Conservation (phyloP, 306 rosid species). For the Rosa lucieae region DNA sequence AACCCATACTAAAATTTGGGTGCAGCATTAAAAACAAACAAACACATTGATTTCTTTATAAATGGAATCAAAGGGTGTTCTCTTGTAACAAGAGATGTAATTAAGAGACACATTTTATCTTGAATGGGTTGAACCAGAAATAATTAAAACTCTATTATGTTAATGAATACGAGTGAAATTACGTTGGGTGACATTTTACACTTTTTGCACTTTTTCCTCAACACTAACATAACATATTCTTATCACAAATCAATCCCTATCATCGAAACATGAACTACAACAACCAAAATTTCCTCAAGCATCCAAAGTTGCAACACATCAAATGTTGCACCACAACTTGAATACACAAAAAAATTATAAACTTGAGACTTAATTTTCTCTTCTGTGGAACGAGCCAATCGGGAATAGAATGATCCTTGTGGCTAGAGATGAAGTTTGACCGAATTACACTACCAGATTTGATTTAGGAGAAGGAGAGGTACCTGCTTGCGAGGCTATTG, state of each 20-base stretch:
- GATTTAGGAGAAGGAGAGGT: neutral
- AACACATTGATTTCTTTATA: too few species aligned
- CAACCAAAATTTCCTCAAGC: constrained; percentile 14
- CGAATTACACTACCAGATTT: neutral
- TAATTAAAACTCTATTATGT: too few species aligned
- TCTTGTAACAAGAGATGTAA: too few species aligned
- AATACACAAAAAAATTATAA: neutral
- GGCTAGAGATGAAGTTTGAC: constrained; percentile 39
- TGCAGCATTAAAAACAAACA: too few species aligned
- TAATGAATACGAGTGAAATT: too few species aligned
- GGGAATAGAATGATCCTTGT: constrained; percentile 25
- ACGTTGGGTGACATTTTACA: too few species aligned
- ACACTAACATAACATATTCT: too few species aligned
- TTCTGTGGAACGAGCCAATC: constrained; percentile 44
- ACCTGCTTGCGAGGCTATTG: constrained; percentile 56
- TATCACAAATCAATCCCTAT: neutral
- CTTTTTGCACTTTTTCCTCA: too few species aligned
- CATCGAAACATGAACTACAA: neutral
- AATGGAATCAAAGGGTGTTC: too few species aligned
- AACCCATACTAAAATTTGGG: too few species aligned
- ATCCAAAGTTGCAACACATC: constrained; percentile 14
- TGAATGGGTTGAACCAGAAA: too few species aligned
- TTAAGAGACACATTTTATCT: too few species aligned
- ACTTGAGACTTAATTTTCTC: constrained; percentile 17
- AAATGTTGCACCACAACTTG: neutral